phyloP scores from a whole-genome alignment of 2,329 filamentous ascomycete genomes.

The Diaporthe vexans region DNA sequence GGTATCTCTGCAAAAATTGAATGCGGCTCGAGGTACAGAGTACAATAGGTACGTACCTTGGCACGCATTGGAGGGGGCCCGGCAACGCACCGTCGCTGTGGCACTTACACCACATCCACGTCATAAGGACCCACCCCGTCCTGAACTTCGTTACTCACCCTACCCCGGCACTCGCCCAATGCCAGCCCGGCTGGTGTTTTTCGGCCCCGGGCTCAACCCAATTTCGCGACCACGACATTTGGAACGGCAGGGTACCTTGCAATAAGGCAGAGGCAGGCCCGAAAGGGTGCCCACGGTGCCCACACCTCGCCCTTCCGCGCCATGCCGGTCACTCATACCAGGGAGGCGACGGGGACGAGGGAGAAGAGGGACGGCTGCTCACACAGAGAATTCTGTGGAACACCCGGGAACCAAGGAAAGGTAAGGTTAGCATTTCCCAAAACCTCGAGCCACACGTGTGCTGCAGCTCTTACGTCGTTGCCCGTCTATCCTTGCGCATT shows the following conservation, averaged over 20 bases:
- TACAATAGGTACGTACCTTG: slow-evolving; percentile 1
- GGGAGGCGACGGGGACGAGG: slow-evolving; percentile 10
- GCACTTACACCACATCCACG: slow-evolving; percentile 37
- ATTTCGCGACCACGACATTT: slow-evolving; percentile 20
- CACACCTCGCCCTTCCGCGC: background rate
- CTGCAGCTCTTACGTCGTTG: slow-evolving; percentile 32
- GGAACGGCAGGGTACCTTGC: background rate
- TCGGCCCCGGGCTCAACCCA: slow-evolving; percentile 28
- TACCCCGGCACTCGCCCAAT: background rate
- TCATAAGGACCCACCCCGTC: slow-evolving; percentile 37
- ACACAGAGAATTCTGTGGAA: slow-evolving; percentile 24
- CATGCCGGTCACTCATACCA: slow-evolving; percentile 3
- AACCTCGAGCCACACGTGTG: slow-evolving; percentile 3
- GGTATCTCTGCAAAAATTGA: background rate
- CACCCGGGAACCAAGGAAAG: slow-evolving; percentile 36
- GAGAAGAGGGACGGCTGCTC: background rate
- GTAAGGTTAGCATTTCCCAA: background rate
- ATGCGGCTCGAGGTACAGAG: slow-evolving; percentile 26
- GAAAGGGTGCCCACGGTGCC: background rate
- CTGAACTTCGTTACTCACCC: slow-evolving; percentile 1
- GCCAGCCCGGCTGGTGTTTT: background rate
- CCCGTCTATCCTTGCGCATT: slow-evolving; percentile 8
- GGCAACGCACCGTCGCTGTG: background rate
- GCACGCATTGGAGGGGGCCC: background rate
- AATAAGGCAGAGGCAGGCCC: background rate